Percentiles rank a stretch among this genome's conserved stretches.
These are phyloP conservation scores for Diaporthe sp. DNA, from an alignment of 2,329 filamentous ascomycete genomes.

Conservation along the genomic window DNA sequence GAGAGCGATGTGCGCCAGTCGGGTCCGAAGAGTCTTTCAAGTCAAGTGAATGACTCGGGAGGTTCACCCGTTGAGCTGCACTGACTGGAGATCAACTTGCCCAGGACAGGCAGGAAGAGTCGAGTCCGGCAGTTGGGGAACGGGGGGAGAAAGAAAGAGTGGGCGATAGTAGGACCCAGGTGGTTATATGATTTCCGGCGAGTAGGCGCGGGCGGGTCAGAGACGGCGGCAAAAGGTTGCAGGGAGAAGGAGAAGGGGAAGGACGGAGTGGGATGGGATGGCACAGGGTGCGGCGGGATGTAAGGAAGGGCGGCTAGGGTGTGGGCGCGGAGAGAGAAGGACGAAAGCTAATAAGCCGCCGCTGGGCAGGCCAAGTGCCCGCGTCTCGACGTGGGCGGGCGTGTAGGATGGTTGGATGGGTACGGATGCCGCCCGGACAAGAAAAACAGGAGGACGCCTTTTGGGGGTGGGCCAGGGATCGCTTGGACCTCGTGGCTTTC, in stretches of 20 bases:
- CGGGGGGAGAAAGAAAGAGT: constrained; percentile 32
- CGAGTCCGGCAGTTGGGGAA: constrained; percentile 47
- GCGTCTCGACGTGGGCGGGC: constrained; percentile 27
- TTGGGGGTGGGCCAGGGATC: constrained; percentile 37
- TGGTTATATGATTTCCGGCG: constrained; percentile 43
- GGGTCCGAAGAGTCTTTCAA: constrained; percentile 42
- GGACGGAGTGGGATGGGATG: constrained; percentile 21
- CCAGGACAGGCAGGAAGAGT: constrained; percentile 46
- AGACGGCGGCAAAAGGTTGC: constrained; percentile 36
- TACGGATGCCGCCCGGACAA: constrained; percentile 37
- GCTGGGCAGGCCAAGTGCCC: constrained; percentile 35
- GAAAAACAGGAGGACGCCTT: constrained; percentile 36
- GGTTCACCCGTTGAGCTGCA: constrained; percentile 46
- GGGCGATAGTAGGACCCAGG: constrained; percentile 42
- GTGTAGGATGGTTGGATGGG: constrained; percentile 36
- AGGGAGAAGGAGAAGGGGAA: constrained; percentile 20
- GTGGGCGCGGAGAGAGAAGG: constrained; percentile 6
- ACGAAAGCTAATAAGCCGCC: constrained; percentile 26
- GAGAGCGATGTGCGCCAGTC: constrained; percentile 35
- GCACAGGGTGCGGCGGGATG: constrained; percentile 21
- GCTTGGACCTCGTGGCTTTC: constrained; percentile 34
- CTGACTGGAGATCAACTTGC: constrained; percentile 48
- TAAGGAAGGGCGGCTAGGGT: constrained; percentile 32
- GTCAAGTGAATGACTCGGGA: constrained; percentile 58
- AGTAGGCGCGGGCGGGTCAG: constrained; percentile 35